A percentile compares a stretch with the other conserved stretches of the same genome.
Evolutionary conservation across 345 rosid species (phyloP).

Genomic region (Syzygium grande): DNA sequence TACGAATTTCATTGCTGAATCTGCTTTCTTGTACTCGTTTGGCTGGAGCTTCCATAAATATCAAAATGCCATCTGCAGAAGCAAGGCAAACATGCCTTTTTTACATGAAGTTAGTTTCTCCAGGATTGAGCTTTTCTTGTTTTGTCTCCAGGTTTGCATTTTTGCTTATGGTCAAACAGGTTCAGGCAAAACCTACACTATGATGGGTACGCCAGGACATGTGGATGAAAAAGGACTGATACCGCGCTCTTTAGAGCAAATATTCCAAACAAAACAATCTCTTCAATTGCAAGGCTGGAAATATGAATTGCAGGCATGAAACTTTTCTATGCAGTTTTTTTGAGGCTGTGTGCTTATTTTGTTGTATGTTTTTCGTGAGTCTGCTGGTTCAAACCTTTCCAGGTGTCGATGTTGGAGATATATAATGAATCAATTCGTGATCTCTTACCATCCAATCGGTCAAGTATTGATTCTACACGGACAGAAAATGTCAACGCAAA

Average conservation of each 20-base stretch:
- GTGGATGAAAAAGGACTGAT: conserved; percentile 71
- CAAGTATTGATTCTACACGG: conserved; percentile 40
- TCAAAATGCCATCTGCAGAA: not conserved
- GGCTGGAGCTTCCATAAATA: not conserved
- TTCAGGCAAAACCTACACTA: conserved; percentile 91
- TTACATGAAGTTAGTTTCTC: not conserved
- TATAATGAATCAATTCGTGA: conserved; percentile 92
- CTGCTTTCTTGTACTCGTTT: not conserved
- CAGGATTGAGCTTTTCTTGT: not conserved
- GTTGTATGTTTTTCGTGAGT: not conserved
- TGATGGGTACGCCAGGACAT: conserved; percentile 93
- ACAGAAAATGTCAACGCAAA: conserved; percentile 44
- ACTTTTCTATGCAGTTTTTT: not conserved
- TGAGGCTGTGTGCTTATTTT: not conserved
- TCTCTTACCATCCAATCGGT: conserved; percentile 44
- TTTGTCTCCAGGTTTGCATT: conserved; percentile 62
- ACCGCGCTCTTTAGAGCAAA: conserved; percentile 86
- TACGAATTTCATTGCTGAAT: not conserved
- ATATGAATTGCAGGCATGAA: conserved; percentile 81
- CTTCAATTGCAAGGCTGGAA: conserved; percentile 92
- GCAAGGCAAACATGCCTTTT: not conserved
- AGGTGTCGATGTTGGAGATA: conserved; percentile 98
- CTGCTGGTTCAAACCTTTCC: conserved; percentile 3
- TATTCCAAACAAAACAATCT: conserved; percentile 81
- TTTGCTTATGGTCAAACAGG: conserved; percentile 99